Evolutionary conservation across 2,329 filamentous ascomycete genomes (phyloP).

Genomic region (Cladorrhinum sp.): DNA sequence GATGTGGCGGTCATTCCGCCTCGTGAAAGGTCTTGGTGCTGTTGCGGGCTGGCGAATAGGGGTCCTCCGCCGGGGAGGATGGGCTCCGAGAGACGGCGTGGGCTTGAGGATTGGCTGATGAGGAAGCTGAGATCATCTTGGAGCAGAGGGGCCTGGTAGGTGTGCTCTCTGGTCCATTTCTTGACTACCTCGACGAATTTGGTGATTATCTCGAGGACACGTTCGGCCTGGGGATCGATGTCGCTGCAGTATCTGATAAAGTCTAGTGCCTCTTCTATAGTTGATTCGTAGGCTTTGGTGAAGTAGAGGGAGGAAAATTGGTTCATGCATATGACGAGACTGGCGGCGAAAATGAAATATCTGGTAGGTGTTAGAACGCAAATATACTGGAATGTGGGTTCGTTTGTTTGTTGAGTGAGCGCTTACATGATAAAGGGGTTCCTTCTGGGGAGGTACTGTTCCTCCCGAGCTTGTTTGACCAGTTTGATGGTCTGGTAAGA

Average conservation of each 20-base stretch:
- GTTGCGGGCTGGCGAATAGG: background rate
- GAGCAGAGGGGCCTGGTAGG: conserved; percentile 22
- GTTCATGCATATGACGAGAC: conserved; percentile 54
- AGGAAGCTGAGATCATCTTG: conserved; percentile 24
- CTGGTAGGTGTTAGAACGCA: conserved; percentile 33
- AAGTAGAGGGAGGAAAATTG: conserved; percentile 51
- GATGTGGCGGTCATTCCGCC: background rate
- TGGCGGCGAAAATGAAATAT: conserved; percentile 55
- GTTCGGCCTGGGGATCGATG: conserved; percentile 47
- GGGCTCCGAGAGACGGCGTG: conserved; percentile 14
- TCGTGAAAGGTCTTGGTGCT: background rate
- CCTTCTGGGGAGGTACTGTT: conserved; percentile 46
- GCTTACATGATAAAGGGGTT: conserved; percentile 58
- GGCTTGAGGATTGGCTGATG: conserved; percentile 18
- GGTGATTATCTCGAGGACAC: conserved; percentile 49
- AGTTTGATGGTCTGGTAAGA: conserved; percentile 50
- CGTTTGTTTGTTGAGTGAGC: background rate
- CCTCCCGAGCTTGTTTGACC: conserved; percentile 43
- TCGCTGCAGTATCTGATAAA: conserved; percentile 49
- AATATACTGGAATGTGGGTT: background rate
- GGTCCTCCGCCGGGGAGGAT: background rate
- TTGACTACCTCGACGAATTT: conserved; percentile 45
- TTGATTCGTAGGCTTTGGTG: conserved; percentile 40
- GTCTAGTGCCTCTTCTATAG: conserved; percentile 42
- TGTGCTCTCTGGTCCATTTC: conserved; percentile 25